Evolutionary conservation across 495 filamentous ascomycete species (phyloP), one percentile per base, ranked within the genome.

Genomic region (Hypoxylon cercidicola): DNA sequence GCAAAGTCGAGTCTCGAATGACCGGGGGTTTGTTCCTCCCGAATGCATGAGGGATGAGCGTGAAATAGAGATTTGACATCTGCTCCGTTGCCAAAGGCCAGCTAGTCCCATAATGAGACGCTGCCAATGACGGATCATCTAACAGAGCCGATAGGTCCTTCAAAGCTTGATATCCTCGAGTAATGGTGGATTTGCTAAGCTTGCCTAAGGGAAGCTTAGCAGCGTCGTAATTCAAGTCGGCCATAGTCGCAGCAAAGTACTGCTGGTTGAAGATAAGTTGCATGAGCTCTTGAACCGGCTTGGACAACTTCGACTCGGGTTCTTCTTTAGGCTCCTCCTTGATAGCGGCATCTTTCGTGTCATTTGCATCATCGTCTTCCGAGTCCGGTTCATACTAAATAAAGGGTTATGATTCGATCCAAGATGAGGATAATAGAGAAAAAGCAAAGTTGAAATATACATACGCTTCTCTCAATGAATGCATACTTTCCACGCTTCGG

Each of bases 151-250:
- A 84, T 5, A 95, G 79, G 30, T 92, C 87, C 60, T 93, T 92
- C 16, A 97, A 76, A 4, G 84, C 75, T 60, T 90, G 81, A 73
- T 89, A 96, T 0, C 92, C 93, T 0, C 78, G 77, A 18, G 79
- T 81, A 49, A 97, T 85, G 12, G 90, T 93, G 5, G 82, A 72
- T 57, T 92, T 92, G 75, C 89, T 90, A 16, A 97, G 83, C 64
- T 95, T 93, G 11, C 92, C 93, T 13, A 96, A 80, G 0, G 93
- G 92, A 10, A 97, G 74, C 71, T 95, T 95, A 44, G 86, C 76
- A 0, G 84, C 84, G 64, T 96, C 89, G 69, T 95, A 96, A 10
- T 88, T 88, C 71, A 95, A 79, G 2, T 83, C 81, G 1, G 78
- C 74, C 85, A 96, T 87, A 3, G 85, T 80, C 3, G 79, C 78